Evolutionary conservation across 2,329 filamentous ascomycete species (phyloP).

Genomic region (Aureobasidium sp.): DNA sequence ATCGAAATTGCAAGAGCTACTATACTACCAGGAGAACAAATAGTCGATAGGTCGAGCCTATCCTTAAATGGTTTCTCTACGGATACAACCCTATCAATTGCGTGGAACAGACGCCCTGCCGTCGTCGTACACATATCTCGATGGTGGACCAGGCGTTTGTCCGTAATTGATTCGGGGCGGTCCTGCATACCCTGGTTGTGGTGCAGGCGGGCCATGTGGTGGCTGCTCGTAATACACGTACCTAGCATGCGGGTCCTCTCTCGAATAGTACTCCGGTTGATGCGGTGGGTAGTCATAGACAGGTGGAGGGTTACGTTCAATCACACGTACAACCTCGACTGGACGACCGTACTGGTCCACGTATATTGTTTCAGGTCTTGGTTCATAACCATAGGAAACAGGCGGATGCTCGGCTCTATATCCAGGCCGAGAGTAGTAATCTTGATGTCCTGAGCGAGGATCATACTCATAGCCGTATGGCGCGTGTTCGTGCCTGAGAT

Average conservation of each 20-base stretch:
- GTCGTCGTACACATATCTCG: slow-evolving; percentile 6
- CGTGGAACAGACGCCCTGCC: slow-evolving; percentile 8
- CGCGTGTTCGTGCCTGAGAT: not conserved
- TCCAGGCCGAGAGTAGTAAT: not conserved
- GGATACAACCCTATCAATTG: not conserved
- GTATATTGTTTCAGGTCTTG: slow-evolving; percentile 23
- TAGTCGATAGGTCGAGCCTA: too few species aligned
- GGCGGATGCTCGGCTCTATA: not conserved
- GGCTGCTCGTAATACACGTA: slow-evolving; percentile 9
- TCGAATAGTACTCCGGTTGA: not conserved
- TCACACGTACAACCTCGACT: slow-evolving; percentile 22
- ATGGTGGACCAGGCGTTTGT: not conserved
- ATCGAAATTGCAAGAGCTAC: not conserved
- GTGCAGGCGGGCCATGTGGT: not conserved
- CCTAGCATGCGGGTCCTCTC: slow-evolving; percentile 1
- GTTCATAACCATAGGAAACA: slow-evolving; percentile 1
- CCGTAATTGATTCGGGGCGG: not conserved
- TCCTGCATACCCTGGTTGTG: not conserved
- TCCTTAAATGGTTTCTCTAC: not conserved
- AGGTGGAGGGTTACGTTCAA: slow-evolving; percentile 7
- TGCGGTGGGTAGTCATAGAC: slow-evolving; percentile 10
- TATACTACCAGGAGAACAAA: not conserved
- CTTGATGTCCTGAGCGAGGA: not conserved
- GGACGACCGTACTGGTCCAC: slow-evolving; percentile 29
- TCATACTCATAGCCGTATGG: not conserved